Percentiles rank a stretch among this genome's conserved stretches.
Conservation (phyloP, 495 filamentous ascomycete genomes). For the Lasiosphaeriaceae sp. region DNA sequence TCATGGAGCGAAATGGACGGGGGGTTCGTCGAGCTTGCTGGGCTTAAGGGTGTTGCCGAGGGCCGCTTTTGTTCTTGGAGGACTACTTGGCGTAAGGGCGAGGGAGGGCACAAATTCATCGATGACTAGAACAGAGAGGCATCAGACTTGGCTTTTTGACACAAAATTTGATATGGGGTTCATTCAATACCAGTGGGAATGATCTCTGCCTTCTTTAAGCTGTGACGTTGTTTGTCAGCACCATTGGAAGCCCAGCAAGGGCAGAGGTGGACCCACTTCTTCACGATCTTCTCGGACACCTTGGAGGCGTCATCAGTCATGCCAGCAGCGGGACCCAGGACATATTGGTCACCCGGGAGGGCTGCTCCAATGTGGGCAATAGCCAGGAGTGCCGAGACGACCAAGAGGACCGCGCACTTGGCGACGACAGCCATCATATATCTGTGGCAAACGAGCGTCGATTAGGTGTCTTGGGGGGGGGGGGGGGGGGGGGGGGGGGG, state of each 20-base stretch:
- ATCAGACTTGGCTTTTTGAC: not conserved
- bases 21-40: conserved; percentile 40
- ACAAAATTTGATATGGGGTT: not conserved
- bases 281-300: not conserved
- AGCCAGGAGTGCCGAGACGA: not conserved
- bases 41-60: conserved; percentile 63
- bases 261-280: not conserved
- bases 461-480: too few species aligned
- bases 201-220: conserved; percentile 56
- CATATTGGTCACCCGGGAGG: not conserved
- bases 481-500: too few species aligned
- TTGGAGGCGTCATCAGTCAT: not conserved
- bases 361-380: not conserved
- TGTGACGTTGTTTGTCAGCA: conserved; percentile 18
- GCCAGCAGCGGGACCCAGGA: not conserved
- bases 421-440: too few species aligned
- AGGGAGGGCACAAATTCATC: conserved; percentile 59
- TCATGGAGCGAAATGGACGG: conserved; percentile 43
- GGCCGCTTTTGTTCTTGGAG: conserved; percentile 35
- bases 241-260: not conserved
- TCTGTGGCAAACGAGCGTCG: too few species aligned
- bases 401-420: too few species aligned
- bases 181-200: conserved; percentile 50
- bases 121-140: conserved; percentile 46
- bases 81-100: conserved; percentile 51